These are phyloP conservation scores for Cornus controversa DNA, from an alignment of 148 eudicot genomes.

Conservation along the genomic window DNA sequence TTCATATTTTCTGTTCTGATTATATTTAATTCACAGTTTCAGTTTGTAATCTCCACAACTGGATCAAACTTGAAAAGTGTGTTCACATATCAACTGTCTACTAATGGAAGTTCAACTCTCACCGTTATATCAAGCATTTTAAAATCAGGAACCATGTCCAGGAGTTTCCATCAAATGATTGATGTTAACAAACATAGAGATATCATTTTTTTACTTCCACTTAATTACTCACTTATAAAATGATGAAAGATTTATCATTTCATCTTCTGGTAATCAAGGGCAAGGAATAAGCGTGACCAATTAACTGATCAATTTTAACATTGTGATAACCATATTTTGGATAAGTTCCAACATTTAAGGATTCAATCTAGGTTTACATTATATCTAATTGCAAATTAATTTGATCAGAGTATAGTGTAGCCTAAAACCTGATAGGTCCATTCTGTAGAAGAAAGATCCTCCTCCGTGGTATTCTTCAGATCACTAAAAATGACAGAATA, in stretches of 20 bases:
- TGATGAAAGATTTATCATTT: too few species aligned
- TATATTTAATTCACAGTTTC: not conserved
- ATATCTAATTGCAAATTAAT: not conserved
- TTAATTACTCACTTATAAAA: too few species aligned
- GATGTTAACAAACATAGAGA: not conserved
- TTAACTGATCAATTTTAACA: not conserved
- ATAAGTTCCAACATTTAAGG: not conserved
- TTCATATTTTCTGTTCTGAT: not conserved
- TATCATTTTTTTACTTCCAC: not conserved
- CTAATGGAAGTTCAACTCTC: too few species aligned
- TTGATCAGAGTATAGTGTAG: not conserved
- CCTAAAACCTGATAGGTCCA: constrained; percentile 50
- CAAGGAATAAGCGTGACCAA: not conserved
- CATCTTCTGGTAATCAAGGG: too few species aligned
- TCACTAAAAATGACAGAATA: constrained; percentile 37
- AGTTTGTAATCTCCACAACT: not conserved
- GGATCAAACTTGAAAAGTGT: not conserved
- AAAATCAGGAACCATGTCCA: not conserved
- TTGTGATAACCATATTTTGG: not conserved
- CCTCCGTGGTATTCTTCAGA: constrained; percentile 25
- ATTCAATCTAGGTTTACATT: too few species aligned
- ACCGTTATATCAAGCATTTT: not conserved
- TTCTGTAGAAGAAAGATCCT: constrained; percentile 33
- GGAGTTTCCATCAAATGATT: not conserved
- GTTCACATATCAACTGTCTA: not conserved